These are phyloP conservation scores for Syzygium oleosum DNA, from an alignment of 345 rosid species.

Conservation along the genomic window DNA sequence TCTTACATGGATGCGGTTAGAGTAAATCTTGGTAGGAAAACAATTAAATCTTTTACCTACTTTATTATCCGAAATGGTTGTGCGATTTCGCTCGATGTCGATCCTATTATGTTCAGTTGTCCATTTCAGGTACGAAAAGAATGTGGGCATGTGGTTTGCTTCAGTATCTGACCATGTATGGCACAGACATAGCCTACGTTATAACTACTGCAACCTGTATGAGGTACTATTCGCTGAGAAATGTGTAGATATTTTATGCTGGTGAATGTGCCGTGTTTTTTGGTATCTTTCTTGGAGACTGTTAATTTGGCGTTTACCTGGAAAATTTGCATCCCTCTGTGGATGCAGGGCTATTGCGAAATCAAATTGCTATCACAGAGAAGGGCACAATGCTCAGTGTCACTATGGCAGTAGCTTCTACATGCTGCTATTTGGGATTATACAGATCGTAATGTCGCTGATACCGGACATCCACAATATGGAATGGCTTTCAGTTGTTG, in stretches of 20 bases:
- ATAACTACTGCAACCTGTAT: constrained; percentile 53
- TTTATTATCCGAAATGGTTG: neutral
- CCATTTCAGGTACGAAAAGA: constrained; percentile 33
- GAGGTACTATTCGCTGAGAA: constrained; percentile 25
- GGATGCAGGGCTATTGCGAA: constrained; percentile 31
- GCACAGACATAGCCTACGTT: constrained; percentile 49
- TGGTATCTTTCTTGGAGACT: neutral
- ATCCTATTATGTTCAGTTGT: neutral
- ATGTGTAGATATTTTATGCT: neutral
- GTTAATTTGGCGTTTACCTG: neutral
- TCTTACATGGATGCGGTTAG: constrained; percentile 40
- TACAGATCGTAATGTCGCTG: constrained; percentile 32
- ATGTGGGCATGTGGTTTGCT: constrained; percentile 53
- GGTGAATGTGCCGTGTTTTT: neutral
- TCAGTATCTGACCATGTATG: constrained; percentile 38
- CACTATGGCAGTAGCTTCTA: constrained; percentile 7
- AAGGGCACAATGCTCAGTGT: constrained; percentile 36
- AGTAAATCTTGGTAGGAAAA: constrained; percentile 27
- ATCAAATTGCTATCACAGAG: constrained; percentile 44
- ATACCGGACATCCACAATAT: constrained; percentile 38
- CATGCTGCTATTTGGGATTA: constrained; percentile 31
- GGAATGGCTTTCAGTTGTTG: constrained; percentile 34
- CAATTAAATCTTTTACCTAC: neutral
- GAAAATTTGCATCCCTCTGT: neutral
- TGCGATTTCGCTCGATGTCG: neutral